Evolutionary conservation across 257 asterid genomes (phyloP).

Genomic region (Ehretia macrophylla): DNA sequence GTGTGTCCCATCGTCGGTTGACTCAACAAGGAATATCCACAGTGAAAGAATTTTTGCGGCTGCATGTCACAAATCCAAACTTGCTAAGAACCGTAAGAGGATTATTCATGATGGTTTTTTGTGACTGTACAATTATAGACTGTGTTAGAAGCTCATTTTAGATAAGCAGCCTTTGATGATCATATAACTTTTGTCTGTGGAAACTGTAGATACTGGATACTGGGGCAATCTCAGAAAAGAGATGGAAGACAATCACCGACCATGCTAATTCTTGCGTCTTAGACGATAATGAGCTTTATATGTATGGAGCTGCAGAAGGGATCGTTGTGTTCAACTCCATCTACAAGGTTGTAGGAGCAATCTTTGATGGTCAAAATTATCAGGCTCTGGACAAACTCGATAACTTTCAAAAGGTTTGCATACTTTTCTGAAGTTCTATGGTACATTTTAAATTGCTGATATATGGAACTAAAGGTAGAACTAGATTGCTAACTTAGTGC

Average conservation of each 20-base stretch:
- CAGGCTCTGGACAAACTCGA: constrained; percentile 35
- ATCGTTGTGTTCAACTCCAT: constrained; percentile 50
- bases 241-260: constrained; percentile 55
- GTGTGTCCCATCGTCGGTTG: constrained; percentile 50
- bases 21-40: constrained; percentile 22
- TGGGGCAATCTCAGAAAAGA: constrained; percentile 32
- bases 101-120: constrained; percentile 10
- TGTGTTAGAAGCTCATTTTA: neutral
- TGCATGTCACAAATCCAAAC: constrained; percentile 31
- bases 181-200: neutral
- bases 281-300: constrained; percentile 44
- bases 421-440: constrained; percentile 8
- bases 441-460: no score
- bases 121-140: neutral
- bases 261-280: constrained; percentile 52
- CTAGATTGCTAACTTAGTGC: neutral
- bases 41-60: constrained; percentile 61
- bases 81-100: constrained; percentile 55
- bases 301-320: constrained; percentile 32
- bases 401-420: constrained; percentile 51
- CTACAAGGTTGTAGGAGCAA: constrained; percentile 53
- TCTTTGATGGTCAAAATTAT: constrained; percentile 45
- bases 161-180: neutral
- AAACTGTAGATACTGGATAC: neutral
- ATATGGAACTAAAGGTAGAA: neutral